Evolutionary conservation across 495 filamentous ascomycete species (phyloP), one percentile per base, ranked within the genome.

Genomic region (Lasiosphaeriaceae sp.): DNA sequence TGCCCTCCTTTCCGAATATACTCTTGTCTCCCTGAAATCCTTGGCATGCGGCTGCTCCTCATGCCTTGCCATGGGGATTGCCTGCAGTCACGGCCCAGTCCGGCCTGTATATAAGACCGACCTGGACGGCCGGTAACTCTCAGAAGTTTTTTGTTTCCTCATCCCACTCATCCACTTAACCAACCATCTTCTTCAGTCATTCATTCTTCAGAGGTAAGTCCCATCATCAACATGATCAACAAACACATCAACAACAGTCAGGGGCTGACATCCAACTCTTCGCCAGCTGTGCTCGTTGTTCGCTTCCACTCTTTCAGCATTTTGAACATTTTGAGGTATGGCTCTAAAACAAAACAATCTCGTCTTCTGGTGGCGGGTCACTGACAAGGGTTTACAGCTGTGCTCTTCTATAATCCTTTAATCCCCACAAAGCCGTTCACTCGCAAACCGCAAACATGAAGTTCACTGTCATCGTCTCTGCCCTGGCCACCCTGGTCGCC

Each of bases 231-330:
- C 45, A 29, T 17, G 20, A 6, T 37, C 11, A 20, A 22, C 22
- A 20, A 39, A 31, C 21, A 17, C 39, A 17, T 31, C n/a, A 22
- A 9, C 23, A n/a, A 34, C n/a, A 9, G 4, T 55, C 19, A 43
- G 41, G 56, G 20, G 37, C 60, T 67, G 43, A 62, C 62, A 52
- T 24, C 16, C 56, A 48, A 21, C n/a, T 39, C 19, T 41, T 41
- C 48, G 56, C 54, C 52, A 77, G 75, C 75, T 78, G 75, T 77
- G 75, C 75, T 78, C 75, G 68, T 71, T 74, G 73, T 76, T 77
- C 71, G 58, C 66, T 75, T 74, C 56, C 72, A 71, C 64, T 77
- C 71, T 70, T 76, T 75, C 61, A 55, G 51, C 61, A 66, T 64
- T 52, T 68, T 67, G 66, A 70, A 71, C 71, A 73, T 66, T 65